Percentiles rank a stretch among this genome's conserved stretches.
These are phyloP conservation scores for Malus sieversii DNA, from an alignment of 306 rosid genomes.

Conservation along the genomic window DNA sequence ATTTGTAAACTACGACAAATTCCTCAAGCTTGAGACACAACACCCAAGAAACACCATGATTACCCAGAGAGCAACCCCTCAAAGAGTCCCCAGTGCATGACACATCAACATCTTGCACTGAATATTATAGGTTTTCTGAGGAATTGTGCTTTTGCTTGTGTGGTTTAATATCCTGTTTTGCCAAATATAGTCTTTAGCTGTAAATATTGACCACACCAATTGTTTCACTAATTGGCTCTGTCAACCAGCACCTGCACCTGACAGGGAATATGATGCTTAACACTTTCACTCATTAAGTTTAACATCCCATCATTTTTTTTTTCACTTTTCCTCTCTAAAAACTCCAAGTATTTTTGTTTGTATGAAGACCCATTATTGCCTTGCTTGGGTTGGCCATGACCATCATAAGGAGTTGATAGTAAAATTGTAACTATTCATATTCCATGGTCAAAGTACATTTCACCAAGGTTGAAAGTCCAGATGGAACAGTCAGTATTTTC, in stretches of 20 bases:
- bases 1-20: not conserved
- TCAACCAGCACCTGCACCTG: constrained; percentile 47
- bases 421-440: not conserved
- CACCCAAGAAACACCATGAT: constrained; percentile 30
- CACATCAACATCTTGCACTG: constrained; percentile 48
- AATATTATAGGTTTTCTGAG: constrained; percentile 42
- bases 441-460: not conserved
- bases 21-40: constrained; percentile 18
- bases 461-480: not conserved
- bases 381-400: not conserved
- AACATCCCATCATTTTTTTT: no score
- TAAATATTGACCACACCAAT: constrained; percentile 19
- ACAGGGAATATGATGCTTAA: constrained; percentile 30
- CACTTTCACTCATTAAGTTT: constrained; percentile 3
- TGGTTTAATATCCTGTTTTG: constrained; percentile 25
- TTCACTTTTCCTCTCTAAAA: no score
- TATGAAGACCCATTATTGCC: no score
- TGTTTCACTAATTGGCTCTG: constrained; percentile 24
- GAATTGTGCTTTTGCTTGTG: constrained; percentile 24
- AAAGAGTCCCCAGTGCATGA: constrained; percentile 26
- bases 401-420: not conserved
- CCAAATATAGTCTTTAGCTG: constrained; percentile 12
- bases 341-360: no score
- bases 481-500: not conserved
- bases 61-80: constrained; percentile 30